Evolutionary conservation across 2,329 filamentous ascomycete species (phyloP).

Genomic region (Coniochaeta ligniaria): DNA sequence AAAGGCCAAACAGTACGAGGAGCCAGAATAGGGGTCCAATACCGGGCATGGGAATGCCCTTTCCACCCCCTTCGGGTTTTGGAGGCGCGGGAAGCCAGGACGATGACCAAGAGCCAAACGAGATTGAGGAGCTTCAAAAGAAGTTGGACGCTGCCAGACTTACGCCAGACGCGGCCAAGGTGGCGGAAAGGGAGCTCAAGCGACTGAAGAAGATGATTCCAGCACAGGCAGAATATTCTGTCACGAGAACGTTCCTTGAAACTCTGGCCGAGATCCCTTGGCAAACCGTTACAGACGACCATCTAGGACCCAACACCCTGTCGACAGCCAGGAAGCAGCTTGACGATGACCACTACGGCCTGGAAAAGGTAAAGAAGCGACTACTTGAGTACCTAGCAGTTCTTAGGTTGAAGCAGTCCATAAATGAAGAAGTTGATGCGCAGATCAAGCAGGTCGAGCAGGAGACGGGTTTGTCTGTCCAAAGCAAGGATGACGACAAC

Average conservation of each 20-base stretch:
- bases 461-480: constrained; percentile 34
- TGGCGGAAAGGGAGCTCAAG: constrained; percentile 84
- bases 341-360: constrained; percentile 91
- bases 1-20: constrained; percentile 26
- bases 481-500: constrained; percentile 26
- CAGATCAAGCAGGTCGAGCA: constrained; percentile 65
- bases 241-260: constrained; percentile 88
- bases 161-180: constrained; percentile 76
- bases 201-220: constrained; percentile 92
- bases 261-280: constrained; percentile 92
- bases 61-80: constrained; percentile 19
- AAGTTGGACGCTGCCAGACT: constrained; percentile 76
- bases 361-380: constrained; percentile 96
- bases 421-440: constrained; percentile 75
- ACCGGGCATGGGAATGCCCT: constrained; percentile 15
- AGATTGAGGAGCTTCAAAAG: constrained; percentile 86
- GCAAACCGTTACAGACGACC: constrained; percentile 77
- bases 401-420: constrained; percentile 86
- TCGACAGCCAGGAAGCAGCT: constrained; percentile 78
- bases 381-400: constrained; percentile 93
- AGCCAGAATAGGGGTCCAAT: constrained; percentile 22
- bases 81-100: constrained; percentile 36
- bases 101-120: constrained; percentile 77
- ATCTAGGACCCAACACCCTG: constrained; percentile 74
- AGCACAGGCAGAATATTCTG: constrained; percentile 91